These are phyloP conservation scores for Morella rubra DNA, from an alignment of 306 rosid species.

Conservation along the genomic window DNA sequence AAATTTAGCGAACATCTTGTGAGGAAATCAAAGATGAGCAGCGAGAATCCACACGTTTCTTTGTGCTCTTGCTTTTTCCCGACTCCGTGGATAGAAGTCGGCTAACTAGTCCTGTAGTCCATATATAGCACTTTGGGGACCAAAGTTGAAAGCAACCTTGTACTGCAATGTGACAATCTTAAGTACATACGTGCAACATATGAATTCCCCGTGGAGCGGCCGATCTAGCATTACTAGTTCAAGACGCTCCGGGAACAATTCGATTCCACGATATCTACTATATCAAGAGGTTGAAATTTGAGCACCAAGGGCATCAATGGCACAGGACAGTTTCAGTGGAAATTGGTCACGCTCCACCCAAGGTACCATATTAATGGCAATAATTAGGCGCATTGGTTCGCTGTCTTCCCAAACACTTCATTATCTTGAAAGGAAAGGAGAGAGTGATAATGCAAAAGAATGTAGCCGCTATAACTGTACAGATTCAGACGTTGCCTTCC, in stretches of 20 bases:
- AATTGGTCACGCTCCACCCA: not conserved
- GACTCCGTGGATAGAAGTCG: conserved; percentile 38
- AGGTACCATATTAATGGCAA: too few relatives aligned
- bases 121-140: conserved; percentile 22
- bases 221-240: too few relatives aligned
- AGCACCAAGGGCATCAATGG: too few relatives aligned
- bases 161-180: too few relatives aligned
- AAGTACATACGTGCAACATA: not conserved
- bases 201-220: not conserved
- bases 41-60: conserved; percentile 32
- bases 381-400: not conserved
- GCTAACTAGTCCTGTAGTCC: conserved; percentile 12
- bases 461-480: not conserved
- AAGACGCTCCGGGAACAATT: not conserved
- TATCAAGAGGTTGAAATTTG: not conserved
- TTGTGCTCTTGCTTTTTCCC: not conserved
- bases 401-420: not conserved
- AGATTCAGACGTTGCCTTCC: not conserved
- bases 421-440: not conserved
- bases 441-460: not conserved
- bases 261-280: not conserved
- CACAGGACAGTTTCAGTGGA: not conserved
- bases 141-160: not conserved
- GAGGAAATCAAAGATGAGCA: not conserved
- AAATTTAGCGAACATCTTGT: conserved; percentile 43